Evolutionary conservation across 768 basidiomycete species (phyloP).

Genomic region (Rhodocollybia butyracea): DNA sequence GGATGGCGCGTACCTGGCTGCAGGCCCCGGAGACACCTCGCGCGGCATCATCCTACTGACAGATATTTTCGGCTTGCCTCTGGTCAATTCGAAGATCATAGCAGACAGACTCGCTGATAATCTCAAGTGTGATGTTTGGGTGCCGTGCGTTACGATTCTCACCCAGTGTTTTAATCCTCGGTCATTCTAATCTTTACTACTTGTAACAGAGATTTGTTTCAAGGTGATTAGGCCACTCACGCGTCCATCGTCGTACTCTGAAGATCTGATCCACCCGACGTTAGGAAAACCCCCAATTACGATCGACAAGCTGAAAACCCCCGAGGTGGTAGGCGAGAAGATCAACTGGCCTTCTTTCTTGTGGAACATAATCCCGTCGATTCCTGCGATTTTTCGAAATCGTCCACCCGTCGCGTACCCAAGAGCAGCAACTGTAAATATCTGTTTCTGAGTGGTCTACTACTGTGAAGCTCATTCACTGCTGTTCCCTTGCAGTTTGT

Average conservation of each 20-base stretch:
- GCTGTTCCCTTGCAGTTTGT: too few relatives aligned
- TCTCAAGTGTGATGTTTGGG: conserved; percentile 58
- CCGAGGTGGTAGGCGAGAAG: conserved; percentile 31
- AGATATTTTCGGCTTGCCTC: conserved; percentile 52
- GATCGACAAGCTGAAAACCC: conserved; percentile 19
- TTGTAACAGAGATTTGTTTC: too few relatives aligned
- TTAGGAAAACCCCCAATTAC: conserved; percentile 29
- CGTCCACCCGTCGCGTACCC: conserved; percentile 29
- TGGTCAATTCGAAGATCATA: conserved; percentile 53
- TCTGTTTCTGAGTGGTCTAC: background rate
- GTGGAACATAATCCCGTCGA: conserved; percentile 20
- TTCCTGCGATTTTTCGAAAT: conserved; percentile 27
- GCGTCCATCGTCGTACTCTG: too few relatives aligned
- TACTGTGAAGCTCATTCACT: too few relatives aligned
- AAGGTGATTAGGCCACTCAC: too few relatives aligned
- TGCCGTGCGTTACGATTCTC: conserved; percentile 38
- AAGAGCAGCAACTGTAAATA: conserved; percentile 27
- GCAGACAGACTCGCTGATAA: conserved; percentile 49
- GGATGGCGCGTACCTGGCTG: conserved; percentile 42
- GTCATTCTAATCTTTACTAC: too few relatives aligned
- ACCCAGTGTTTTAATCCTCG: background rate
- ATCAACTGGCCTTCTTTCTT: conserved; percentile 21
- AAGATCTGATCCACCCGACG: background rate
- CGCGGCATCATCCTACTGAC: conserved; percentile 51
- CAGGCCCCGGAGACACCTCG: conserved; percentile 25